Percentiles rank a stretch among this genome's conserved stretches.
These are phyloP conservation scores for Ophiocytium majus DNA, from an alignment of 352 stramenopile species.

Conservation along the genomic window DNA sequence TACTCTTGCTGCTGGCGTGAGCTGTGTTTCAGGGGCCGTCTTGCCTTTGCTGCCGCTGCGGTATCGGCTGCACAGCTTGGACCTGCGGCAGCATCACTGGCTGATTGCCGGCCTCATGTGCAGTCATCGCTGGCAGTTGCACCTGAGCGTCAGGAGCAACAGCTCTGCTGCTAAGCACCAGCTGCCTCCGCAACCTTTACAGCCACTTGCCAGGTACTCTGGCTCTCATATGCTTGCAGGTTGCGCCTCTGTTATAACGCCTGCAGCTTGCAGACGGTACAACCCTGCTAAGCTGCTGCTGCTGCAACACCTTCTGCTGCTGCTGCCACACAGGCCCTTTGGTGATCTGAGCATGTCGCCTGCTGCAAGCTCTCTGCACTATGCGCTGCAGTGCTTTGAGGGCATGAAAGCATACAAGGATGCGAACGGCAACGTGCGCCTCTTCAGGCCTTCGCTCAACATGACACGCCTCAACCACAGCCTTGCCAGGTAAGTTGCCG, in stretches of 20 bases:
- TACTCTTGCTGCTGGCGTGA: not conserved
- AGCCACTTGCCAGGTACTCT: not conserved
- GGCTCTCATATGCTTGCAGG: not conserved
- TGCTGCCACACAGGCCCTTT: constrained; percentile 73
- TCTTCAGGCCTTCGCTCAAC: constrained; percentile 90
- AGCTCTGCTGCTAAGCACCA: not conserved
- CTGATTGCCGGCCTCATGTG: not conserved
- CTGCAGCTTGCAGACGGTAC: not conserved
- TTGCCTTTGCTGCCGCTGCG: not conserved
- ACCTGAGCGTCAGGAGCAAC: not conserved
- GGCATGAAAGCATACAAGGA: constrained; percentile 91
- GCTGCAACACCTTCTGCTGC: no score
- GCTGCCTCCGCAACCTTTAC: not conserved
- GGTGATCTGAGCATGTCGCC: constrained; percentile 76
- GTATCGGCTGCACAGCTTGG: not conserved
- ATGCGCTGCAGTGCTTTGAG: constrained; percentile 87
- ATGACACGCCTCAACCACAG: constrained; percentile 80
- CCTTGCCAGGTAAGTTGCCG: not conserved
- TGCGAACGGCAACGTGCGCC: constrained; percentile 71
- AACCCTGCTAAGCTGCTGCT: not conserved
- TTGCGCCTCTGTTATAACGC: not conserved
- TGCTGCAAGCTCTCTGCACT: constrained; percentile 80
- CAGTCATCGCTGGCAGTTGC: not conserved
- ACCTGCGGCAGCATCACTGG: not conserved
- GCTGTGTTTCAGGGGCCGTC: not conserved